A percentile compares a stretch with the other conserved stretches of the same genome.
These are phyloP conservation scores for Fusarium marasasianum DNA, from an alignment of 2,329 filamentous ascomycete species.

Conservation along the genomic window DNA sequence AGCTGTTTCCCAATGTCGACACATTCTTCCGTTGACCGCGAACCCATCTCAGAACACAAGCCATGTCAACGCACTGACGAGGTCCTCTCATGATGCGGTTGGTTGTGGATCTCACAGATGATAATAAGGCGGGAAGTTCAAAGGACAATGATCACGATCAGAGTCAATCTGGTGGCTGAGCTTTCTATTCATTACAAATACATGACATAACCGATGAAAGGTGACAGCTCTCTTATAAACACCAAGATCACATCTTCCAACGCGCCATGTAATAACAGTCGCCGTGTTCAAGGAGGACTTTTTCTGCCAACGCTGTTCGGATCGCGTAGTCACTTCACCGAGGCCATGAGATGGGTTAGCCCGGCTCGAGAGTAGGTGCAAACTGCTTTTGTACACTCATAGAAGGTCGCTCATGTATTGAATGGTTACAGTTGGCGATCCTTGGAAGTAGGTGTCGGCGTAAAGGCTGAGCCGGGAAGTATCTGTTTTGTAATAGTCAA, in stretches of 20 bases:
- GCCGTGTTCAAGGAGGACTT: background rate
- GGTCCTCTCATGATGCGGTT: background rate
- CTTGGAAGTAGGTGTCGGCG: background rate
- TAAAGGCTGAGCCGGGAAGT: background rate
- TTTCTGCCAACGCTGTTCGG: background rate
- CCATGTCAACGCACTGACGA: too few species aligned
- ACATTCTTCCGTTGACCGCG: background rate
- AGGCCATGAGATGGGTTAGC: background rate
- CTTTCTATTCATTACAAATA: background rate
- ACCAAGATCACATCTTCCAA: background rate
- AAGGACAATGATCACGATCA: too few species aligned
- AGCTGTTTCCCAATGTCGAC: too few species aligned
- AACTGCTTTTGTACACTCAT: background rate
- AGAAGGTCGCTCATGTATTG: background rate
- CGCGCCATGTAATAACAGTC: background rate
- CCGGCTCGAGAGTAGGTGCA: background rate
- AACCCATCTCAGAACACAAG: background rate
- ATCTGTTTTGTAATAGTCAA: background rate
- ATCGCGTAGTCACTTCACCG: background rate
- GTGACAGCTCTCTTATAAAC: background rate
- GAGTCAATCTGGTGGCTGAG: background rate
- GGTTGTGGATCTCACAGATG: background rate
- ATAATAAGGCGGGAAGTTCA: too few species aligned
- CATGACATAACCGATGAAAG: background rate
- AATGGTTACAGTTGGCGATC: background rate